Base-by-base conservation (phyloP, 495 filamentous ascomycete species). In the Durotheca rogersii region DNA sequence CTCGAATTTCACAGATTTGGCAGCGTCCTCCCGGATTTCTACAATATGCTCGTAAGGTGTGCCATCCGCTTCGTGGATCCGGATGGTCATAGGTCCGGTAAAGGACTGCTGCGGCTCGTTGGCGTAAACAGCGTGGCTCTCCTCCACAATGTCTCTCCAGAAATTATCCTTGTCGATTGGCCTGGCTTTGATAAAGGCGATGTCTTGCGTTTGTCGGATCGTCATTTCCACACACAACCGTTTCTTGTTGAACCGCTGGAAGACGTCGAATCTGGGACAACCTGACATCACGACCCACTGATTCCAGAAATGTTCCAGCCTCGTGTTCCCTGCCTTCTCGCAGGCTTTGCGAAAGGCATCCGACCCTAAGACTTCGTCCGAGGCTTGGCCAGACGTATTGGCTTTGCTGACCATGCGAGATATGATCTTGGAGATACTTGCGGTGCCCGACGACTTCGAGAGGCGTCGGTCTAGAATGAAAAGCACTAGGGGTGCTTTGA, bases 41-140 rank as follows among this genome's bases (percentile, higher is more conserved):
- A 96, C 88, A 56, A 96, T 95, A 62, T 99, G 93, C 68, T 99
- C 93, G 66, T 99, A 99, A 15, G 93, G 93, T 2, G 94, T 97
- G 11, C 93, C 93, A 64, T 99, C 94, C 18, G 93, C 94, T 70
- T 99, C 93, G 72, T 99, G 93, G 52, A 99, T 96, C 35, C 94
- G 81, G 56, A 99, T 87, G 0, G 93, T 97, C 87, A 97, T 95
- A 0, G 94, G 92, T 0, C 91, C 91, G 2, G 89, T 92, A 67
- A 97, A 99, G 2, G 88, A 73, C 25, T 84, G 83, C 52, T 87
- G 88, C 7, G 87, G 67, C 30, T 80, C 72, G 17, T 81, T 86
- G 20, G 83, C 82, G 53, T 84, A 84, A 30, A 96, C 80, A 17
- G 79, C 76, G 43, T 84, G 70, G 7, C 82, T 70, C 30, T 90